These are phyloP conservation scores for Ophidiomyces ophidiicola DNA, from an alignment of 2,329 filamentous ascomycete genomes.

Conservation along the genomic window DNA sequence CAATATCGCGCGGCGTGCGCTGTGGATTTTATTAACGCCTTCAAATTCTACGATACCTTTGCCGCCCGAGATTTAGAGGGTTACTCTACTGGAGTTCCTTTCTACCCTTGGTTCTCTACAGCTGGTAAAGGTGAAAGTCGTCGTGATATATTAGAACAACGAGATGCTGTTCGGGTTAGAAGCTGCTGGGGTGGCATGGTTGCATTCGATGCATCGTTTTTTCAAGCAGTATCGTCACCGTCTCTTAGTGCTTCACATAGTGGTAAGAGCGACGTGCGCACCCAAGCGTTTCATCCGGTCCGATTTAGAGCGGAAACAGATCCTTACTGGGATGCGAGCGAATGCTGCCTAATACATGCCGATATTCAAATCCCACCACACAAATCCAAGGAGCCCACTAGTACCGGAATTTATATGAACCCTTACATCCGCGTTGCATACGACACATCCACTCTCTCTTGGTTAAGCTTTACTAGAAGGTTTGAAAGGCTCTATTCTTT, in stretches of 20 bases:
- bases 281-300: slow-evolving; percentile 30
- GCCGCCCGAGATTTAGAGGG: slow-evolving; percentile 60
- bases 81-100: slow-evolving; percentile 54
- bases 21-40: slow-evolving; percentile 60
- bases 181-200: slow-evolving; percentile 71
- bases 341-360: slow-evolving; percentile 50
- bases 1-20: slow-evolving; percentile 60
- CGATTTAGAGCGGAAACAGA: slow-evolving; percentile 49
- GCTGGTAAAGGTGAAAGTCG: slow-evolving; percentile 43
- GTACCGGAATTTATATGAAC: slow-evolving; percentile 58
- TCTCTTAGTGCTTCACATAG: slow-evolving; percentile 13
- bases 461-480: slow-evolving; percentile 48
- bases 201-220: slow-evolving; percentile 37
- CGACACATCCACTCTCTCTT: slow-evolving; percentile 43
- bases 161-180: slow-evolving; percentile 51
- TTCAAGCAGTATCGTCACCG: slow-evolving; percentile 28
- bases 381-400: slow-evolving; percentile 24
- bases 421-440: slow-evolving; percentile 64
- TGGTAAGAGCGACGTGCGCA: slow-evolving; percentile 14
- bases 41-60: slow-evolving; percentile 68
- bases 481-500: slow-evolving; percentile 54
- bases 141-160: slow-evolving; percentile 49
- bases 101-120: slow-evolving; percentile 59
- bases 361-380: slow-evolving; percentile 32
- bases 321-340: slow-evolving; percentile 50